Conservation (phyloP, 1,139 yeast species). For the Pichia norvegensis region DNA sequence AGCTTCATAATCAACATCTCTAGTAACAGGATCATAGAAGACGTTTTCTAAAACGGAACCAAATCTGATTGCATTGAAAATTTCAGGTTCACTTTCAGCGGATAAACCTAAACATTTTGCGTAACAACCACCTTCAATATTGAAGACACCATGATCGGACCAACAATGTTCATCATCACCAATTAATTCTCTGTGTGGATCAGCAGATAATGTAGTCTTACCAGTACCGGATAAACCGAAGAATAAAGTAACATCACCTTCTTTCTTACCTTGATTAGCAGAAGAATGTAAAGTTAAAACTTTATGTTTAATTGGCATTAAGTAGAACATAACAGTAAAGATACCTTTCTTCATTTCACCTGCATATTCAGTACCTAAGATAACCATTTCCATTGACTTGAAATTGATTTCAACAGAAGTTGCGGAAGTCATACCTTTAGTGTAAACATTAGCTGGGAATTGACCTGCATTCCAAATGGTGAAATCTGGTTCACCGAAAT, state of each 20-base stretch:
- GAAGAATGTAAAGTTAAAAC: slow-evolving; percentile 94
- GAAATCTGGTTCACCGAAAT: slow-evolving; percentile 96
- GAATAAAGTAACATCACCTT: slow-evolving; percentile 80
- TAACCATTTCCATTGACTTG: slow-evolving; percentile 98
- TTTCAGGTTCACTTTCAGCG: slow-evolving; percentile 94
- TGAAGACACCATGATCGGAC: slow-evolving; percentile 97
- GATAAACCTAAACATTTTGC: slow-evolving; percentile 93
- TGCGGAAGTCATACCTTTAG: slow-evolving; percentile 95
- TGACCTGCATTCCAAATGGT: slow-evolving; percentile 98
- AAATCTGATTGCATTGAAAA: slow-evolving; percentile 87
- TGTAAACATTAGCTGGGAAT: slow-evolving; percentile 95
- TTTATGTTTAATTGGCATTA: slow-evolving; percentile 92
- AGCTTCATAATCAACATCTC: slow-evolving; percentile 81
- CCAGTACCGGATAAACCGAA: slow-evolving; percentile 98
- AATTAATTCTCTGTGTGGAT: slow-evolving; percentile 85
- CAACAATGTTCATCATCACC: slow-evolving; percentile 99
- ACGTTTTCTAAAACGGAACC: slow-evolving; percentile 95
- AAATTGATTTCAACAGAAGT: slow-evolving; percentile 96
- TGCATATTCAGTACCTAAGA: slow-evolving; percentile 96
- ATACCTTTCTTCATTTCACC: slow-evolving; percentile 99
- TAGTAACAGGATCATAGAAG: slow-evolving; percentile 70
- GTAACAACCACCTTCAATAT: slow-evolving; percentile 99
- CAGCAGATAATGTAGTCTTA: slow-evolving; percentile 95
- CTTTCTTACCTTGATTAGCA: slow-evolving; percentile 75
- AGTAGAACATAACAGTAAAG: slow-evolving; percentile 96